Base-by-base conservation (phyloP, 208 protist species). In the Acanthamoeba triangularis region DNA sequence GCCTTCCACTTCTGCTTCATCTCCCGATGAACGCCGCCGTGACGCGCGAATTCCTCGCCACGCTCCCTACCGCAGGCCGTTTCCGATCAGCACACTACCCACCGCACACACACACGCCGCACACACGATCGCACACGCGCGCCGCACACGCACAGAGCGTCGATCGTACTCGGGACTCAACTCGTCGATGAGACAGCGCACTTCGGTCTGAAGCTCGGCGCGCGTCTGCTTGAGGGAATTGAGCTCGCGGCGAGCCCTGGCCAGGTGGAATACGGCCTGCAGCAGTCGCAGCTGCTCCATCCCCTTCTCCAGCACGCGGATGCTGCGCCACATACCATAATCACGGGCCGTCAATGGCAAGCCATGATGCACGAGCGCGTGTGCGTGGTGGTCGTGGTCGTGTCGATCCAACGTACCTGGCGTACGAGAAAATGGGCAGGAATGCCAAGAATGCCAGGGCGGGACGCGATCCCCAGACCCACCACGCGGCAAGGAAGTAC, bases 371-470 rank as follows among this genome's bases (percentile, higher is more conserved):
- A 6, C 41, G 41, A 47, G 41, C 41, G 41, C n/a, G 61, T 8
- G 28, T 30, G 61, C 28, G 61, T n/a, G 25, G 20, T 35, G 20
- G n/a, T n/a, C n/a, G n/a, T 5, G 37, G 30, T 28, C 4, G 30
- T 47, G 41, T 47, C 41, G 41, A 47, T 8, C 41, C 5, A 47
- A 47, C 25, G 41, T 85, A 49, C 76, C 80, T 88, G 41, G 80
- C 80, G 52, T 88, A 88, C 25, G 80, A 88, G 52, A 88, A 65
- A 3, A 88, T n/a, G n/a, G 80, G 80, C 28, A 88, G 52, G 18
- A n/a, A 88, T 35, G 30, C 41, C 20, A 88, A 28, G 35, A 88
- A 88, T 13, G 52, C 49, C 7, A 61, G 49, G 6, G 80, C 80
- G 18, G 23, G 52, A 28, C 80, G 49, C 49, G 52, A 28, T 0